A percentile compares a stretch with the other conserved stretches of the same genome.
phyloP scores from a whole-genome alignment of 1,139 yeast species.

The Diutina rugosa region DNA sequence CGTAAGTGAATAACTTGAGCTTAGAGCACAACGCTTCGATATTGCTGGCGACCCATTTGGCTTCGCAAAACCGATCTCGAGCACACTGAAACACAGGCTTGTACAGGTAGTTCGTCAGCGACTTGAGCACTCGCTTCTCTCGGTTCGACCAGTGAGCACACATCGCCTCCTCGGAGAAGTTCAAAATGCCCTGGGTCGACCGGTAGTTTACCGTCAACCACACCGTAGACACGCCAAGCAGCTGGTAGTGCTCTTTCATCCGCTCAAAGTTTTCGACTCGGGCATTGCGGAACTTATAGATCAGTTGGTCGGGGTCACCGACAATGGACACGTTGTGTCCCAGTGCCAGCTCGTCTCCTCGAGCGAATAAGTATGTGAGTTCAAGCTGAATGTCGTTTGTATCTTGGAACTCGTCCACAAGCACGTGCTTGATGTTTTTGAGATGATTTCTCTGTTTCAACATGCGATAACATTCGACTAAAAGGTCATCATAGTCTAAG shows the following conservation, averaged over 20 bases:
- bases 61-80: constrained; percentile 24
- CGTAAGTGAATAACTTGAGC: constrained; percentile 17
- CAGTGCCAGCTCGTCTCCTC: neutral
- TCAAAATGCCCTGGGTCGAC: constrained; percentile 57
- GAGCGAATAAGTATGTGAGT: constrained; percentile 48
- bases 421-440: constrained; percentile 46
- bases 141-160: constrained; percentile 17
- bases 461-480: constrained; percentile 41
- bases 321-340: constrained; percentile 59
- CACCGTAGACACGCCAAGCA: constrained; percentile 15
- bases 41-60: constrained; percentile 43
- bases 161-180: constrained; percentile 57
- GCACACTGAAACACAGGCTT: constrained; percentile 16
- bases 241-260: constrained; percentile 24
- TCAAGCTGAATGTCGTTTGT: constrained; percentile 68
- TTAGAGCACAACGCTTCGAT: constrained; percentile 28
- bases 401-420: constrained; percentile 93
- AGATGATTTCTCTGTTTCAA: constrained; percentile 33
- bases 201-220: constrained; percentile 64
- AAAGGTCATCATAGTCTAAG: constrained; percentile 78
- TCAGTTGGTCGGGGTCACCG: constrained; percentile 95
- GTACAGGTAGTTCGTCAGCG: neutral
- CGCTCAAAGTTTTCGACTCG: constrained; percentile 50
- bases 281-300: constrained; percentile 81
- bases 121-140: neutral